Percentiles rank a stretch among this genome's conserved stretches.
Conservation (phyloP, 352 stramenopile genomes). For the Phytopythium mirpurense region DNA sequence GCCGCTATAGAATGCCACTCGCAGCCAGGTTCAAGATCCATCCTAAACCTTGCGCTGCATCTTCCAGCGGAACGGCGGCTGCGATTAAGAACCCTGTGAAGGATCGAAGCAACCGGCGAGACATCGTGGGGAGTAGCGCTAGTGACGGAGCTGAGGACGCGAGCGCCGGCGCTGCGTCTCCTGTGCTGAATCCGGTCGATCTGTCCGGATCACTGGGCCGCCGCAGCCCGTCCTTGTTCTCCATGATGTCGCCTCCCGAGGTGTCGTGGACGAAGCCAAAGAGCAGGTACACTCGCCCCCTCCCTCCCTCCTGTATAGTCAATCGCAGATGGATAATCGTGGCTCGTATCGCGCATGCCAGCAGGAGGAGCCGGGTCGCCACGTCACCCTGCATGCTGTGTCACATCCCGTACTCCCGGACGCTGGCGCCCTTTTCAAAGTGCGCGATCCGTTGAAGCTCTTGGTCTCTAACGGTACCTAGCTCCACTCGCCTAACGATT, state of each 20-base stretch:
- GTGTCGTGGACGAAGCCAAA: constrained; percentile 16
- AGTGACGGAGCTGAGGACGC: constrained; percentile 22
- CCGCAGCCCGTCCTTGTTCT: constrained; percentile 43
- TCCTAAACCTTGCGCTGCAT: neutral
- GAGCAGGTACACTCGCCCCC: constrained; percentile 16
- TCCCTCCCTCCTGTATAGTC: neutral
- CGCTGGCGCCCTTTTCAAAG: constrained; percentile 95
- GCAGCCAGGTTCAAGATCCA: neutral
- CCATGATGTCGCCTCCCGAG: constrained; percentile 17
- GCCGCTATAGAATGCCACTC: neutral
- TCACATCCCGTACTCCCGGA: constrained; percentile 96
- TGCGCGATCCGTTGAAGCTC: constrained; percentile 10
- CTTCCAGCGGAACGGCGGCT: constrained; percentile 57
- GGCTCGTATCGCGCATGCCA: constrained; percentile 1
- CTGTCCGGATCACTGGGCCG: constrained; percentile 27
- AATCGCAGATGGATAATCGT: neutral
- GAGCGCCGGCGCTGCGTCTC: constrained; percentile 13
- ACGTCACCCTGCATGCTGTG: constrained; percentile 91
- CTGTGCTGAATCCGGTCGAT: constrained; percentile 31
- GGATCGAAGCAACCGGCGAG: constrained; percentile 24
- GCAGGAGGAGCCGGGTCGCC: constrained; percentile 37
- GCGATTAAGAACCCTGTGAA: constrained; percentile 69
- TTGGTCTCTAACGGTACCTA: too few species aligned
- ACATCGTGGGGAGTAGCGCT: constrained; percentile 29
- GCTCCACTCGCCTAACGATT: too few species aligned